A percentile compares a stretch with the other conserved stretches of the same genome.
Evolutionary conservation across 345 rosid genomes (phyloP).

Genomic region (Dimocarpus longan): DNA sequence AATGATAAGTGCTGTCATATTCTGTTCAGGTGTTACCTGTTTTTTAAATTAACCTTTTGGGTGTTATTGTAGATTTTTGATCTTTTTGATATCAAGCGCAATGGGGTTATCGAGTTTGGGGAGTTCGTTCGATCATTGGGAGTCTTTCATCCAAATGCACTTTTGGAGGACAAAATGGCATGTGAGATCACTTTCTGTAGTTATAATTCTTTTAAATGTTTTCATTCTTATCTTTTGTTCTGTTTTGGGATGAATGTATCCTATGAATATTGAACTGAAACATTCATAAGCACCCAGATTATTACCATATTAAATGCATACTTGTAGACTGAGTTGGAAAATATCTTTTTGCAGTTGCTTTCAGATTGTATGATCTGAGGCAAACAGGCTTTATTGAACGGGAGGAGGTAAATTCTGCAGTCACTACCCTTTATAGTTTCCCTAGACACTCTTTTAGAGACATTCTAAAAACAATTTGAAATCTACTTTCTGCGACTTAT

Average conservation of each 20-base stretch:
- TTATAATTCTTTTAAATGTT: not conserved
- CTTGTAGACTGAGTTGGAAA: conserved; percentile 2
- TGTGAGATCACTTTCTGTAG: conserved; percentile 46
- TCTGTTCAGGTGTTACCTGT: not conserved
- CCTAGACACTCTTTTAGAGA: not conserved
- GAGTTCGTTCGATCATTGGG: conserved; percentile 89
- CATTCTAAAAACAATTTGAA: not conserved
- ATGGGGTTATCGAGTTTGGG: conserved; percentile 90
- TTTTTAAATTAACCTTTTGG: not conserved
- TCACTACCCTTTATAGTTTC: not conserved
- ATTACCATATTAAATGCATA: not conserved
- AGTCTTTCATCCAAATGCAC: conserved; percentile 81
- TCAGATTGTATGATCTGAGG: conserved; percentile 77
- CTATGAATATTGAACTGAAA: not conserved
- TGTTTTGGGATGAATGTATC: not conserved
- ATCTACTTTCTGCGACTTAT: not conserved
- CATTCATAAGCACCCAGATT: not conserved
- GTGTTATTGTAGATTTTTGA: conserved; percentile 61
- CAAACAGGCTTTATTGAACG: conserved; percentile 86
- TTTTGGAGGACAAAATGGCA: conserved; percentile 60
- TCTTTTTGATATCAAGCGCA: conserved; percentile 81
- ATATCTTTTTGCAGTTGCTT: conserved; percentile 65
- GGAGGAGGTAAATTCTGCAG: conserved; percentile 67
- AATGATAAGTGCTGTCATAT: not conserved
- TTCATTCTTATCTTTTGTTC: not conserved